Evolutionary conservation across 2,329 filamentous ascomycete genomes (phyloP).

Genomic region (Orbilia javanica): DNA sequence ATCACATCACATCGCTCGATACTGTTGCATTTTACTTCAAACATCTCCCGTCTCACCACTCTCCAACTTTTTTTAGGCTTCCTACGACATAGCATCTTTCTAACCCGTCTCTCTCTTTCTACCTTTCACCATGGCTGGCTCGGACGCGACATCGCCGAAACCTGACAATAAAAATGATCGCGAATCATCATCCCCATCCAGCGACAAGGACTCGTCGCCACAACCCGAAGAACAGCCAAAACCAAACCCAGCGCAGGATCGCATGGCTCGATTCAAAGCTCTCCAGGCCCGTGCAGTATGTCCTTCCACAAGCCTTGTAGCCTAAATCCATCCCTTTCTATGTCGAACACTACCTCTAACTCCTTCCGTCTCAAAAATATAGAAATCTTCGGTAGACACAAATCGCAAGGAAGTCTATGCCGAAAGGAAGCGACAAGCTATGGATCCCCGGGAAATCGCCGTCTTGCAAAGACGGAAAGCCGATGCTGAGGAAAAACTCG

Average conservation of each 20-base stretch:
- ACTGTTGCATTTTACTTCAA: not conserved
- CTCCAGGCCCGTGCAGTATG: constrained; percentile 80
- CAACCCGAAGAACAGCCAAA: constrained; percentile 37
- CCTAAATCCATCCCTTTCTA: constrained; percentile 36
- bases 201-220: constrained; percentile 49
- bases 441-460: constrained; percentile 81
- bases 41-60: constrained; percentile 29
- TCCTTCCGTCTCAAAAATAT: constrained; percentile 21
- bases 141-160: constrained; percentile 57
- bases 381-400: constrained; percentile 76
- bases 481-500: constrained; percentile 88
- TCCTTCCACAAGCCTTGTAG: constrained; percentile 27
- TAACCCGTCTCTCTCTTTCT: not conserved
- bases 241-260: constrained; percentile 70
- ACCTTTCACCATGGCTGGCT: constrained; percentile 47
- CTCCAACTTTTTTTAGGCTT: not conserved
- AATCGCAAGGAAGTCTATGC: constrained; percentile 87
- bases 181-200: constrained; percentile 34
- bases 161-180: constrained; percentile 40
- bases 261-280: constrained; percentile 85
- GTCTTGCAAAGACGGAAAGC: constrained; percentile 87
- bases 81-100: not conserved
- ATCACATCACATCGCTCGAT: not conserved
- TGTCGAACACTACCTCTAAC: constrained; percentile 48
- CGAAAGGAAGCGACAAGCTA: constrained; percentile 82